Evolutionary conservation across 176 grass and related monocot species (phyloP).

Genomic region (Eleusine coracana): DNA sequence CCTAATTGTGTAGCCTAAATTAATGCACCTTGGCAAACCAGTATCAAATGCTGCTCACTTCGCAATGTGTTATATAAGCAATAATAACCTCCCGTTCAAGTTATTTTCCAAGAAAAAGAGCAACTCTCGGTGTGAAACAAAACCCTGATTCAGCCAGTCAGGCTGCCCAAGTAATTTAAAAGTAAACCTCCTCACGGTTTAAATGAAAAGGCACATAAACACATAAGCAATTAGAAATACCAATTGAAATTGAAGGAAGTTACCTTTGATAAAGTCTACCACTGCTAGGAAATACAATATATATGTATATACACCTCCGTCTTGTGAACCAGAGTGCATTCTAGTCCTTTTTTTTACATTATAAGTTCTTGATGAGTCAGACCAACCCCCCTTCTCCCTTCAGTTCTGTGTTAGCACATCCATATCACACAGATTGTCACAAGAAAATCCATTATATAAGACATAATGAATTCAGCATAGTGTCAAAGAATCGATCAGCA

Average conservation of each 20-base stretch:
- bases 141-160: conserved; percentile 15
- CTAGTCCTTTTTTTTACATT: neutral
- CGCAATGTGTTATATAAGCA: conserved; percentile 17
- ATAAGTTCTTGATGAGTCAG: conserved; percentile 9
- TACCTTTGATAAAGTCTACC: conserved; percentile 21
- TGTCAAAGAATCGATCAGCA: neutral
- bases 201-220: neutral
- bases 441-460: neutral
- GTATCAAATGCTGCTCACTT: neutral
- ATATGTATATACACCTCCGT: neutral
- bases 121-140: neutral
- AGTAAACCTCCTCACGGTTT: neutral
- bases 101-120: neutral
- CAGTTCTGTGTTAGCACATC: neutral
- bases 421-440: conserved; percentile 5
- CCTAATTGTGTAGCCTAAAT: conserved; percentile 25
- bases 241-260: neutral
- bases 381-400: neutral
- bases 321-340: conserved; percentile 1
- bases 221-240: conserved; percentile 16
- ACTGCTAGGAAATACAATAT: neutral
- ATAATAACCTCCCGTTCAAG: neutral
- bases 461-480: neutral
- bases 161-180: neutral
- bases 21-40: conserved; percentile 2